Conservation (phyloP, 257 asterid genomes). For the Sherardia arvensis region DNA sequence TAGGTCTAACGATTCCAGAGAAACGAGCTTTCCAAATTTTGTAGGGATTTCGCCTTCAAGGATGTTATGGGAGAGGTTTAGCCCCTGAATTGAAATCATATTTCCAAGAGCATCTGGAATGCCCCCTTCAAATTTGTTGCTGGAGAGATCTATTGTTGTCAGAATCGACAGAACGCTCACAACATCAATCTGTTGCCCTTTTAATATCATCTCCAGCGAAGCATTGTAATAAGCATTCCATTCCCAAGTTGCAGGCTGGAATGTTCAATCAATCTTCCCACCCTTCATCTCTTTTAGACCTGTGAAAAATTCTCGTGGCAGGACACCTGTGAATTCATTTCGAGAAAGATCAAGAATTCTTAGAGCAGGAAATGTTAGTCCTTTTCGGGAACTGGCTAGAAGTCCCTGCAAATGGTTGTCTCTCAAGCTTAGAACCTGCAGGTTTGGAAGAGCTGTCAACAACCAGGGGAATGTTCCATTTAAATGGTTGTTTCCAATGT, state of each 20-base stretch:
- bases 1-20: constrained; percentile 24
- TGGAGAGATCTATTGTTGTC: constrained; percentile 15
- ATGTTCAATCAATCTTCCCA: too few relatives aligned
- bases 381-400: not conserved
- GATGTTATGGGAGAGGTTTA: constrained; percentile 17
- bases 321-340: constrained; percentile 13
- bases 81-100: not conserved
- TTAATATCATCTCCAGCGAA: not conserved
- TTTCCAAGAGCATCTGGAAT: constrained; percentile 11
- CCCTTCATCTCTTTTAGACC: constrained; percentile 19
- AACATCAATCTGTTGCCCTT: not conserved
- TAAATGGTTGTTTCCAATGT: constrained; percentile 22
- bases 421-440: constrained; percentile 20
- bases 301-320: constrained; percentile 2
- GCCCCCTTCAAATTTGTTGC: constrained; percentile 13
- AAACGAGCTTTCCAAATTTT: constrained; percentile 6
- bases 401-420: constrained; percentile 12
- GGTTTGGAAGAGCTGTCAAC: constrained; percentile 18
- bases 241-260: too few relatives aligned
- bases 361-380: constrained; percentile 11
- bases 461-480: constrained; percentile 23
- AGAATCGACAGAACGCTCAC: not conserved
- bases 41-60: constrained; percentile 19
- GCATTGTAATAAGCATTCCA: not conserved
- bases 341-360: constrained; percentile 16